These are phyloP conservation scores for Colletotrichum simmondsii DNA, from an alignment of 2,329 filamentous ascomycete species.

Conservation along the genomic window DNA sequence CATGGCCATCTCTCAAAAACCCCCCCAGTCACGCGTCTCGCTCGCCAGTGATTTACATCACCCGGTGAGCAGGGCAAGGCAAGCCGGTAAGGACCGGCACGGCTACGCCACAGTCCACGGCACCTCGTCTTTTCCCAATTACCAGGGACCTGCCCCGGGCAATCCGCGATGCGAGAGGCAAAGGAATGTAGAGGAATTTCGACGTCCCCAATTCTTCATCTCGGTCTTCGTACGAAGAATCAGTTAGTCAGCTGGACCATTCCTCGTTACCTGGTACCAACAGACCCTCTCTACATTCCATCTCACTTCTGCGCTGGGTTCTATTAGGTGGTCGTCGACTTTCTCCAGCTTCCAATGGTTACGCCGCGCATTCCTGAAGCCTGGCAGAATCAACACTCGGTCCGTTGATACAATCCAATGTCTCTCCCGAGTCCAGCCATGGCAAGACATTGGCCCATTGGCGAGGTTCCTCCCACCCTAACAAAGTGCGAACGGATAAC, in stretches of 20 bases:
- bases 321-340: background rate
- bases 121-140: conserved; percentile 12
- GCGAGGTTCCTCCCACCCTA: background rate
- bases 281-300: background rate
- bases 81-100: conserved; percentile 14
- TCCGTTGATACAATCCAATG: background rate
- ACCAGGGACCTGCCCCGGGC: conserved; percentile 14
- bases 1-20: conserved; percentile 2
- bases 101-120: conserved; percentile 3
- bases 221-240: background rate
- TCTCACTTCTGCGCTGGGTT: too few relatives aligned
- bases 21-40: conserved; percentile 25
- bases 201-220: background rate
- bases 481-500: background rate
- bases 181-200: background rate
- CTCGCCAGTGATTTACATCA: conserved; percentile 19
- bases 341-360: background rate
- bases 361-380: background rate
- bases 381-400: background rate
- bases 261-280: background rate
- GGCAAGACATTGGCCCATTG: conserved; percentile 25
- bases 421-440: conserved; percentile 19
- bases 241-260: background rate
- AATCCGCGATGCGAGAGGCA: background rate
- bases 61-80: conserved; percentile 25